Evolutionary conservation across 768 basidiomycete genomes (phyloP), one percentile per base, ranked within the genome.

Genomic region (Tephrocybe sp.): DNA sequence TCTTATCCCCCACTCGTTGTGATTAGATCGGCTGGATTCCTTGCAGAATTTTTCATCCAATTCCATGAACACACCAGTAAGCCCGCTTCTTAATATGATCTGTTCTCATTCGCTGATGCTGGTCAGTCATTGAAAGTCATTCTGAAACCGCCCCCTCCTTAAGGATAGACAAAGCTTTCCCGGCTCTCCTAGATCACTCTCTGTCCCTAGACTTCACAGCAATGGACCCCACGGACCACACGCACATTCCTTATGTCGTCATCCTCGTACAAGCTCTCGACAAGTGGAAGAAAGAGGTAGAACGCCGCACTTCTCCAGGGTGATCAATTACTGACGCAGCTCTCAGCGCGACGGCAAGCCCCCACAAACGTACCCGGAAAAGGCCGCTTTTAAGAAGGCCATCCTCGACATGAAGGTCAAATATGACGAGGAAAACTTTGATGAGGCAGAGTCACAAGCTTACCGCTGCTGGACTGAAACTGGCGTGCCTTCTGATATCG

Each of bases 341-440:
- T 34, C 19, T 17, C 54, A 94, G 85, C 92, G 97, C 64, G 75
- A 74, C 48, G 87, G 84, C 14, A 68, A 71, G 0, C 71, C 78
- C 10, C 90, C 84, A 72, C 40, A 73, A 68, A 68, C 82, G 65
- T 26, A 70, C 64, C 75, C 73, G 1, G 90, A 97, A 59, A 83
- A 87, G 60, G 77, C 85, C 54, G 83, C 78, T 23, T 96, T 98
- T 76, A 93, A 94, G 62, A 70, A 78, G 31, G 49, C 48, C 2
- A 70, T 98, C 39, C 68, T 73, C n/a, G 70, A 71, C 1, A 80
- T 85, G 75, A 84, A 85, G 60, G 63, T 78, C 51, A 92, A 92
- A 60, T 59, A 69, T 0, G 97, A 99, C 63, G 93, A 98, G 63
- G 97, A 99, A 74, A 99, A 98, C 69, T 94, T 94, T 63, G 96